Percentiles rank a stretch among this genome's conserved stretches.
phyloP scores from a whole-genome alignment of 192 early-diverging fungal genomes.

The Backusella luteola region DNA sequence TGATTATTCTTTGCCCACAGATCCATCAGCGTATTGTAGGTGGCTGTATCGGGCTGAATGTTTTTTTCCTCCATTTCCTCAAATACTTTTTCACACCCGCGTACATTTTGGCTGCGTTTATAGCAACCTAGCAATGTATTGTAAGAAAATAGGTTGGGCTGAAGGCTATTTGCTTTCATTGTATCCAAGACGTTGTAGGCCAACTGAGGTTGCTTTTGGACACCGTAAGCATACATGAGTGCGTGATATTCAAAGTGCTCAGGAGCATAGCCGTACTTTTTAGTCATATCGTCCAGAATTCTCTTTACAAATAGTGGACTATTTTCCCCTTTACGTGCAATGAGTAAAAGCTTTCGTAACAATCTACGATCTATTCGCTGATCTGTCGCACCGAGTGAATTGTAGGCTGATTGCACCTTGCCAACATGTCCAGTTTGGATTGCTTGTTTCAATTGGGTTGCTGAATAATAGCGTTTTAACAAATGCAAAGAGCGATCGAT shows the following conservation, averaged over 20 bases:
- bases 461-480: background rate
- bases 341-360: background rate
- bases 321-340: background rate
- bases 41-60: slow-evolving; percentile 15
- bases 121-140: slow-evolving; percentile 34
- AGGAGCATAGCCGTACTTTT: background rate
- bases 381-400: background rate
- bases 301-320: slow-evolving; percentile 19
- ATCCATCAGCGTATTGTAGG: slow-evolving; percentile 26
- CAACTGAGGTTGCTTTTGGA: slow-evolving; percentile 17
- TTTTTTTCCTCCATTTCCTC: slow-evolving; percentile 18
- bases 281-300: slow-evolving; percentile 19
- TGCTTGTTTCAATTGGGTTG: background rate
- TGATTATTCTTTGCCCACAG: background rate
- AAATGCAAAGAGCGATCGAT: background rate
- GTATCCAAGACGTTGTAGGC: slow-evolving; percentile 24
- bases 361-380: background rate
- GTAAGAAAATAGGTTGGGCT: slow-evolving; percentile 34
- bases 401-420: background rate
- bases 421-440: background rate
- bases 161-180: slow-evolving; percentile 21
- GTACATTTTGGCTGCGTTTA: slow-evolving; percentile 8
- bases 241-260: slow-evolving; percentile 28
- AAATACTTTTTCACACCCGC: slow-evolving; percentile 1
- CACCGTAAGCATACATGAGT: slow-evolving; percentile 21